A percentile compares a stretch with the other conserved stretches of the same genome.
These are phyloP conservation scores for Melastoma candidum DNA, from an alignment of 441 rosid genomes.

Conservation along the genomic window DNA sequence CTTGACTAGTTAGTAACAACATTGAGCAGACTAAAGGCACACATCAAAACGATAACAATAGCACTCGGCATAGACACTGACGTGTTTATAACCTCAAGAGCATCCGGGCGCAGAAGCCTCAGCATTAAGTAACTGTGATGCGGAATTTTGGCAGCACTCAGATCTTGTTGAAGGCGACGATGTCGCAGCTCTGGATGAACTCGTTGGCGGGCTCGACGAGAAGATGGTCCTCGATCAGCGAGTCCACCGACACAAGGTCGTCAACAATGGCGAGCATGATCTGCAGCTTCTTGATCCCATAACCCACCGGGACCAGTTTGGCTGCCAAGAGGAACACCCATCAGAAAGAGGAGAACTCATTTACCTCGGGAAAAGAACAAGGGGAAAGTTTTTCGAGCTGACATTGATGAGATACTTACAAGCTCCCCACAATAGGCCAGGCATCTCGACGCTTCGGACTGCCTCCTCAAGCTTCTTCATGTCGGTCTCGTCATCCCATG, in stretches of 20 bases:
- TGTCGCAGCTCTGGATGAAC: slow-evolving; percentile 82
- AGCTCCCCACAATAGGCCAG: slow-evolving; percentile 67
- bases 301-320: slow-evolving; percentile 81
- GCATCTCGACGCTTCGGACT: slow-evolving; percentile 47
- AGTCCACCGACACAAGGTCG: slow-evolving; percentile 81
- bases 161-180: slow-evolving; percentile 83
- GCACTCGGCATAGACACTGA: too few relatives aligned
- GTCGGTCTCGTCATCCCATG: slow-evolving; percentile 85
- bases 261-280: slow-evolving; percentile 89
- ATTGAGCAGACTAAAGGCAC: too few relatives aligned
- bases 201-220: slow-evolving; percentile 68
- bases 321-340: slow-evolving; percentile 28
- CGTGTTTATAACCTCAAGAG: too few relatives aligned
- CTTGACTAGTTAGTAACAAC: too few relatives aligned
- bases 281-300: slow-evolving; percentile 87
- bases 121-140: too few relatives aligned
- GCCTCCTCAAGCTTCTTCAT: slow-evolving; percentile 62
- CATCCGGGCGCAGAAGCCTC: too few relatives aligned
- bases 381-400: neutral
- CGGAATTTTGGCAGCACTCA: slow-evolving; percentile 11
- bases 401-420: slow-evolving; percentile 24
- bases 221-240: slow-evolving; percentile 59
- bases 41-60: too few relatives aligned
- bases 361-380: neutral
- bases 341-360: neutral